Evolutionary conservation across 208 protist genomes (phyloP).

Genomic region (Acanthamoeba lenticulata): DNA sequence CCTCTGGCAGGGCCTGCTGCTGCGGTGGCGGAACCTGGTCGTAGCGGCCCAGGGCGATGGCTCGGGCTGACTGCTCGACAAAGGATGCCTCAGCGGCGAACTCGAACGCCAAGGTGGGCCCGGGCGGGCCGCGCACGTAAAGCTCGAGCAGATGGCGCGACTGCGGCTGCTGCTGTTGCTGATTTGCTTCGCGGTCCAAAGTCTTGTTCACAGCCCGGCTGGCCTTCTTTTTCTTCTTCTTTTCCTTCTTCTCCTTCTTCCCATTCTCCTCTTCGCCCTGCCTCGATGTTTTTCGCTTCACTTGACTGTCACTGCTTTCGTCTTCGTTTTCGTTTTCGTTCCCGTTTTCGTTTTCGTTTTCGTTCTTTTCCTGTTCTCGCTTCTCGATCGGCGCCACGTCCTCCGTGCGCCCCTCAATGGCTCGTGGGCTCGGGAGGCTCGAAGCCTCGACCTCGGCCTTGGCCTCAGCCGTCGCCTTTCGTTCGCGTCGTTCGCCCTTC

Average conservation of each 20-base stretch:
- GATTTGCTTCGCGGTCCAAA: not conserved
- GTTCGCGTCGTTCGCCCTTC: too few relatives aligned
- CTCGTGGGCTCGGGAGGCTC: too few relatives aligned
- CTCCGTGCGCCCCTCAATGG: too few relatives aligned
- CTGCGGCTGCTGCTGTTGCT: not conserved
- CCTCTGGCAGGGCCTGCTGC: not conserved
- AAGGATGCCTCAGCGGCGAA: not conserved
- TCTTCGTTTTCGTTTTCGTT: not conserved
- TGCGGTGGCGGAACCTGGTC: not conserved
- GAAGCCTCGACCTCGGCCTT: too few relatives aligned
- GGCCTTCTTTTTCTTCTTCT: too few relatives aligned
- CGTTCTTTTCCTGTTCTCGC: not conserved
- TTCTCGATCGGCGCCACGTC: not conserved
- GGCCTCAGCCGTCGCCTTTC: too few relatives aligned
- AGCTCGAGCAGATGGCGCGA: not conserved
- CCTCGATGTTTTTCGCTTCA: not conserved
- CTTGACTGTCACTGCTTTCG: not conserved
- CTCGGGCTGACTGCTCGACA: constrained; percentile 42
- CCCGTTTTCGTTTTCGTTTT: not conserved
- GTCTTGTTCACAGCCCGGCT: too few relatives aligned
- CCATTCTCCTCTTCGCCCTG: not conserved
- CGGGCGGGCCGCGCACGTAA: constrained; percentile 6
- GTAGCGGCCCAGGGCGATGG: constrained; percentile 5
- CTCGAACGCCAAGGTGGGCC: constrained; percentile 39
- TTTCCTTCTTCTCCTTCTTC: not conserved